Evolutionary conservation across 2,329 filamentous ascomycete species (phyloP).

Genomic region (Decorospora gaudefroyi): DNA sequence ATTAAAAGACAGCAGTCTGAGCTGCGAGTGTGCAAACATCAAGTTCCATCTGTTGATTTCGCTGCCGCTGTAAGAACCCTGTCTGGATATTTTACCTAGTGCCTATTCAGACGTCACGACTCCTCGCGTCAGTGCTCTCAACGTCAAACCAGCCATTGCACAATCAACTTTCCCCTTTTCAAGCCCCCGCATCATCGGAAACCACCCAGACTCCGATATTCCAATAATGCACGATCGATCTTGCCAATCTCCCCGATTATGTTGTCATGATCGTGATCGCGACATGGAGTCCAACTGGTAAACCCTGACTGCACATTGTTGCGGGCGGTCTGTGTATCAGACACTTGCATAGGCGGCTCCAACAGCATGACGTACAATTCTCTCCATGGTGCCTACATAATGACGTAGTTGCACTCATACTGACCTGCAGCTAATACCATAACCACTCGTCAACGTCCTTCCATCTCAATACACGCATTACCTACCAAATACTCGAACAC

Average conservation of each 20-base stretch:
- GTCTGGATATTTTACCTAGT: too few species aligned
- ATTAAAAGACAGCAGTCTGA: too few species aligned
- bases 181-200: conserved; percentile 22
- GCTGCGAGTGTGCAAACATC: too few species aligned
- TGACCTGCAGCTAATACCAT: not conserved
- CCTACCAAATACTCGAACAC: not conserved
- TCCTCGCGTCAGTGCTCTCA: conserved; percentile 24
- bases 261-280: conserved; percentile 27
- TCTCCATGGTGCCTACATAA: conserved; percentile 2
- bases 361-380: conserved; percentile 6
- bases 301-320: not conserved
- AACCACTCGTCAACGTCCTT: not conserved
- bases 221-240: conserved; percentile 29
- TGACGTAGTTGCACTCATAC: not conserved
- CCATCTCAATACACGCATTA: not conserved
- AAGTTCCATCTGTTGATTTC: too few species aligned
- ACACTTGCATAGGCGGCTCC: not conserved
- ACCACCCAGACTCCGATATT: conserved; percentile 18
- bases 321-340: not conserved
- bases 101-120: conserved; percentile 24
- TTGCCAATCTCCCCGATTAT: conserved; percentile 30
- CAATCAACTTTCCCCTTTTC: conserved; percentile 12
- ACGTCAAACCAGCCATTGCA: conserved; percentile 22
- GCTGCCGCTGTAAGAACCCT: too few species aligned
- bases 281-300: conserved; percentile 2